phyloP scores from a whole-genome alignment of 2,329 filamentous ascomycete species.

The Fusarium mangiferae region DNA sequence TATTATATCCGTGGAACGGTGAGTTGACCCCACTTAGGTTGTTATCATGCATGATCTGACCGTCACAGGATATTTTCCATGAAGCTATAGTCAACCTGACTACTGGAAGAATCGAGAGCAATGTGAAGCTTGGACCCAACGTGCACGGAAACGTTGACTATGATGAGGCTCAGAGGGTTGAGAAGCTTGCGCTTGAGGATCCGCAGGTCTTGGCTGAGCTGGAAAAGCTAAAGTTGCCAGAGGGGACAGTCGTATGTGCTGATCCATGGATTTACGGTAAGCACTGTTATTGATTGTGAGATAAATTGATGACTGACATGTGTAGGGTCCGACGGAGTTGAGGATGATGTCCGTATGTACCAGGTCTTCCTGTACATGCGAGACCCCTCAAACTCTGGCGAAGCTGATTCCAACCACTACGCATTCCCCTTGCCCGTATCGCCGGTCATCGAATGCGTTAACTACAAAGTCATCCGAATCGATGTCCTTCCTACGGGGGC shows the following conservation, averaged over 20 bases:
- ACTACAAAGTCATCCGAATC: constrained; percentile 24
- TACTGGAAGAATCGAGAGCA: constrained; percentile 22
- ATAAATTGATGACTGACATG: neutral
- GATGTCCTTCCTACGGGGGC: constrained; percentile 24
- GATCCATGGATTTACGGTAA: constrained; percentile 38
- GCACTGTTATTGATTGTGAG: neutral
- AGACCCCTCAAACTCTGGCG: constrained; percentile 18
- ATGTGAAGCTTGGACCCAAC: constrained; percentile 30
- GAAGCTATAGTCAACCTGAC: constrained; percentile 33
- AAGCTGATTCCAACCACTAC: constrained; percentile 38
- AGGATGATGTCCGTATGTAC: constrained; percentile 34
- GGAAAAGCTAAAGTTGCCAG: constrained; percentile 24
- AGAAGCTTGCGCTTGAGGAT: constrained; percentile 29
- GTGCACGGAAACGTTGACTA: constrained; percentile 31
- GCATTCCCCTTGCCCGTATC: constrained; percentile 32
- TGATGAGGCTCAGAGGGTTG: constrained; percentile 29
- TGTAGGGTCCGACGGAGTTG: constrained; percentile 29
- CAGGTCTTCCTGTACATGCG: constrained; percentile 38
- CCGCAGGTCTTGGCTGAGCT: constrained; percentile 26
- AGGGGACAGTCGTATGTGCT: constrained; percentile 31
- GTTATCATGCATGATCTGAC: neutral
- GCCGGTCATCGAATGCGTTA: constrained; percentile 26
- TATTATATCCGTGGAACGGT: constrained; percentile 34
- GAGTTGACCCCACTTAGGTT: neutral
- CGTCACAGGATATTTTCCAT: constrained; percentile 25